Evolutionary conservation across 345 rosid species (phyloP).

Genomic region (Carallia pectinifolia): DNA sequence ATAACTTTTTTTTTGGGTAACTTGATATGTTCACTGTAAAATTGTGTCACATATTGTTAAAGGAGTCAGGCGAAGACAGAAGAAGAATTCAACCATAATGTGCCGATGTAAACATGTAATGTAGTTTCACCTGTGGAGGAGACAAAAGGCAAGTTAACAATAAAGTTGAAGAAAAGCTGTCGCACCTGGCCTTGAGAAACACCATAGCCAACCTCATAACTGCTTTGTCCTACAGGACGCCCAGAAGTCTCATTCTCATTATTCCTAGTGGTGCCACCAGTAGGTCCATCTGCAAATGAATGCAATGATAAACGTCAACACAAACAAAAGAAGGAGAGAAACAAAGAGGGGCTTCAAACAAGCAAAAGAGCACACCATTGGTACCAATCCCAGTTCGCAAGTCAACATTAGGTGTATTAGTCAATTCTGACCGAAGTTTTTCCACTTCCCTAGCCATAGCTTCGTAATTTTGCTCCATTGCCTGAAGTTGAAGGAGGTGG

Average conservation of each 20-base stretch:
- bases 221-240: conserved; percentile 45
- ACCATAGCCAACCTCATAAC: conserved; percentile 54
- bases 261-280: conserved; percentile 49
- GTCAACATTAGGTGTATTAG: conserved; percentile 52
- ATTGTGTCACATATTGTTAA: too few relatives aligned
- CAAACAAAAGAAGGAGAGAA: neutral
- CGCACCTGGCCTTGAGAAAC: conserved; percentile 57
- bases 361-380: neutral
- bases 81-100: neutral
- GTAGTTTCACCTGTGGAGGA: too few relatives aligned
- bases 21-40: too few relatives aligned
- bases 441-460: conserved; percentile 91
- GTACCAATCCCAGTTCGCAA: conserved; percentile 52
- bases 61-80: too few relatives aligned
- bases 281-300: conserved; percentile 50
- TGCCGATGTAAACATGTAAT: too few relatives aligned
- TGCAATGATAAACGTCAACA: conserved; percentile 14
- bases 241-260: conserved; percentile 55
- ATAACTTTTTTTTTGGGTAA: too few relatives aligned
- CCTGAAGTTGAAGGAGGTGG: conserved; percentile 91
- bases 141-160: neutral
- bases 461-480: conserved; percentile 82
- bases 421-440: conserved; percentile 80
- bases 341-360: conserved; percentile 10
- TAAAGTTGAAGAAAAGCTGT: conserved; percentile 13